Conservation (phyloP, 768 basidiomycete species). For the Trametopsis cervina region DNA sequence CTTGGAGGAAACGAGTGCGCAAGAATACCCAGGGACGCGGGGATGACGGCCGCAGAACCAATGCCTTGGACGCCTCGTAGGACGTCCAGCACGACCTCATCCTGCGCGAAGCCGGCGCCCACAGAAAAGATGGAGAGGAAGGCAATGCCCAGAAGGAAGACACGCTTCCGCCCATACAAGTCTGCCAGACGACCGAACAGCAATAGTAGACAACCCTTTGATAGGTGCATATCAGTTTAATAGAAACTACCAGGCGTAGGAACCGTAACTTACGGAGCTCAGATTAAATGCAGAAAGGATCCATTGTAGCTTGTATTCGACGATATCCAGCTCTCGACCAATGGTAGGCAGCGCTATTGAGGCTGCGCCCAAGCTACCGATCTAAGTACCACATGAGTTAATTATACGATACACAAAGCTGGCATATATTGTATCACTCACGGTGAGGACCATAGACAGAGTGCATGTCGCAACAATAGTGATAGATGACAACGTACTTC, state of each 20-base stretch:
- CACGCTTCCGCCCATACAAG: constrained; percentile 63
- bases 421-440: constrained; percentile 7
- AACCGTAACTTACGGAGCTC: constrained; percentile 42
- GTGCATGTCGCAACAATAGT: constrained; percentile 22
- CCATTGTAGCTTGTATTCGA: constrained; percentile 56
- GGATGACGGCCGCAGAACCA: constrained; percentile 71
- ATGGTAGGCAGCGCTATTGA: constrained; percentile 24
- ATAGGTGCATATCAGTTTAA: too few relatives aligned
- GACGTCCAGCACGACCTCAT: constrained; percentile 54
- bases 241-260: background rate
- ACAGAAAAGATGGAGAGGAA: constrained; percentile 52
- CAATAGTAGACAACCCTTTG: constrained; percentile 69
- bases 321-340: constrained; percentile 35
- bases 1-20: constrained; percentile 72
- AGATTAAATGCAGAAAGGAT: constrained; percentile 60
- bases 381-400: constrained; percentile 8
- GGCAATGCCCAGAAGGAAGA: constrained; percentile 54
- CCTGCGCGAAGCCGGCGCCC: constrained; percentile 53
- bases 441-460: constrained; percentile 25
- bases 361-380: constrained; percentile 16
- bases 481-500: constrained; percentile 4
- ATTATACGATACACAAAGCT: background rate
- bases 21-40: constrained; percentile 76
- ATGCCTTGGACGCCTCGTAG: constrained; percentile 74
- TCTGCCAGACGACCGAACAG: constrained; percentile 75